Conservation (phyloP, 352 stramenopile genomes). For the Aphanomyces stellatus region DNA sequence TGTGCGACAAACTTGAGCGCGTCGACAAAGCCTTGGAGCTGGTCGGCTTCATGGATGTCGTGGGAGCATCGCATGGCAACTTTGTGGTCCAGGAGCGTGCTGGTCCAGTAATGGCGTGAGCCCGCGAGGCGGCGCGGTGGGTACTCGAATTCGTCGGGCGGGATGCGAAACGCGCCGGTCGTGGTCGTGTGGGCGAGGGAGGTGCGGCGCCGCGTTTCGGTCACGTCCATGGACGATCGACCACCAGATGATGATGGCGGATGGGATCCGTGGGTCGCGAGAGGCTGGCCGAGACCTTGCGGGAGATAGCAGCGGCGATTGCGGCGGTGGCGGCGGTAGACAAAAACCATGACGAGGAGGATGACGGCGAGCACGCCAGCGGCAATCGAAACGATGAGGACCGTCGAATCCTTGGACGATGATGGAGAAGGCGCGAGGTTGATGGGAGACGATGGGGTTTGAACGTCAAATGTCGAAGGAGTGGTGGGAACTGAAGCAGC, state of each 20-base stretch:
- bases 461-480: background rate
- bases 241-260: background rate
- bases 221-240: background rate
- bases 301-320: too few relatives aligned
- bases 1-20: background rate
- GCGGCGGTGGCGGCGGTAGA: background rate
- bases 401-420: background rate
- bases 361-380: background rate
- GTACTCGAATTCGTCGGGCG: background rate
- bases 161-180: background rate
- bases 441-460: background rate
- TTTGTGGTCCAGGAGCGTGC: background rate
- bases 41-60: background rate
- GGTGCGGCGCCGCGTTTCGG: background rate
- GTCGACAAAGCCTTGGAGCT: constrained; percentile 5
- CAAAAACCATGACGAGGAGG: background rate
- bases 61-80: background rate
- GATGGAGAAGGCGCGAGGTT: background rate
- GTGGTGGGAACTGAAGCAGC: background rate
- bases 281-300: background rate
- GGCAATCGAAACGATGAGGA: background rate
- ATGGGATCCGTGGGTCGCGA: too few relatives aligned
- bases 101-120: background rate
- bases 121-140: background rate
- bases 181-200: background rate